These are phyloP conservation scores for Brassica hybrid DNA, from an alignment of 441 rosid species.

Conservation along the genomic window DNA sequence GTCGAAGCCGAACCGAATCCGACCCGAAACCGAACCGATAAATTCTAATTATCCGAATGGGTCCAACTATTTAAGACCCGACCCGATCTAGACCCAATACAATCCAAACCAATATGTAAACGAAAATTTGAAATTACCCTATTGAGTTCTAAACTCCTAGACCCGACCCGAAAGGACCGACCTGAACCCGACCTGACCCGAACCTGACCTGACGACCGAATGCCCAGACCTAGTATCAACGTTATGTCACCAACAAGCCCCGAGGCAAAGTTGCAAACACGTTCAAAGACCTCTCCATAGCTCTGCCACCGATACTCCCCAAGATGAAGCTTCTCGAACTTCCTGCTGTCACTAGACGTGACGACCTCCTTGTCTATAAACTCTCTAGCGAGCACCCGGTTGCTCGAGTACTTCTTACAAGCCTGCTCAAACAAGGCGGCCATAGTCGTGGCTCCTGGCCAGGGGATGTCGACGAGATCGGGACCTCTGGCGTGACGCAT, in stretches of 20 bases:
- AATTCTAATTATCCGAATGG: too few relatives aligned
- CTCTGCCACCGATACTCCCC: conserved; percentile 90
- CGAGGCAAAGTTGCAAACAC: conserved; percentile 80
- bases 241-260: conserved; percentile 71
- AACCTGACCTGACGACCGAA: too few relatives aligned
- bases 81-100: too few relatives aligned
- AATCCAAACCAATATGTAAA: too few relatives aligned
- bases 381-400: conserved; percentile 71
- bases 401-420: conserved; percentile 61
- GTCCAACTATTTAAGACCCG: too few relatives aligned
- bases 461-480: conserved; percentile 72
- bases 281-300: conserved; percentile 67
- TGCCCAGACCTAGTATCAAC: conserved; percentile 38
- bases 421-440: conserved; percentile 84
- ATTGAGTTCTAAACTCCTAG: too few relatives aligned
- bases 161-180: too few relatives aligned
- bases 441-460: conserved; percentile 82
- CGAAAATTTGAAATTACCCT: too few relatives aligned
- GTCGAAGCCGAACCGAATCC: too few relatives aligned
- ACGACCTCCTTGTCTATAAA: conserved; percentile 61
- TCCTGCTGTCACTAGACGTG: conserved; percentile 73
- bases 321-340: conserved; percentile 85
- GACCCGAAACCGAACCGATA: too few relatives aligned
- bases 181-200: too few relatives aligned
- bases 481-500: conserved; percentile 55